Conservation (phyloP, 495 filamentous ascomycete genomes). For the Entonaema liquescens region DNA sequence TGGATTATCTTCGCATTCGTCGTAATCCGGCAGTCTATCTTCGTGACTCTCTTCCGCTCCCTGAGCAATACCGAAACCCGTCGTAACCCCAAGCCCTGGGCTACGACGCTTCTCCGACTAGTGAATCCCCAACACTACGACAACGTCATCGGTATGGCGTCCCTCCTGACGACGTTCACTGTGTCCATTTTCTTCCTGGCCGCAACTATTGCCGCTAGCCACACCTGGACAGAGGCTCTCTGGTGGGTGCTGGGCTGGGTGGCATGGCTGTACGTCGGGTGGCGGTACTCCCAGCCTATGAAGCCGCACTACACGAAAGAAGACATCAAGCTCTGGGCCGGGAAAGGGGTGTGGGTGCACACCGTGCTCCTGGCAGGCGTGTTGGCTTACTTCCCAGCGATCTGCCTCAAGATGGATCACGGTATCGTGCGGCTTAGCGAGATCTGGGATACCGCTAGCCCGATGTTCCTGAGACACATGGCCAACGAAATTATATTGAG, state of each 20-base stretch:
- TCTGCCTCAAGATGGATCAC: neutral
- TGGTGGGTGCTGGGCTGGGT: neutral
- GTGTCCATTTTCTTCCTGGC: neutral
- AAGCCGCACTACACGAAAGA: neutral
- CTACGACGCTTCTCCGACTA: neutral
- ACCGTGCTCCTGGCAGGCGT: neutral
- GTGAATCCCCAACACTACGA: neutral
- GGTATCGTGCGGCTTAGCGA: neutral
- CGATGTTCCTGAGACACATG: neutral
- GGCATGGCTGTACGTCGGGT: neutral
- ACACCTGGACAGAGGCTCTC: neutral
- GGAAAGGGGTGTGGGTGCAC: neutral
- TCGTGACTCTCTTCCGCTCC: neutral
- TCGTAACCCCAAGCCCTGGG: neutral
- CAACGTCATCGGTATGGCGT: neutral
- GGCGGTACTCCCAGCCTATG: constrained; percentile 1
- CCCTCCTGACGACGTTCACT: neutral
- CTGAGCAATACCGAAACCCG: neutral
- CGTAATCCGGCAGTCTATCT: neutral
- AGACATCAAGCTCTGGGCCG: neutral
- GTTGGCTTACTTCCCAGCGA: neutral
- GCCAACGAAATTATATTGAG: neutral
- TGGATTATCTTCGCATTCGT: neutral
- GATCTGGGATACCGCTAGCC: neutral
- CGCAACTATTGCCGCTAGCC: neutral